These are phyloP conservation scores for Morella rubra DNA, from an alignment of 306 rosid genomes.

Conservation along the genomic window DNA sequence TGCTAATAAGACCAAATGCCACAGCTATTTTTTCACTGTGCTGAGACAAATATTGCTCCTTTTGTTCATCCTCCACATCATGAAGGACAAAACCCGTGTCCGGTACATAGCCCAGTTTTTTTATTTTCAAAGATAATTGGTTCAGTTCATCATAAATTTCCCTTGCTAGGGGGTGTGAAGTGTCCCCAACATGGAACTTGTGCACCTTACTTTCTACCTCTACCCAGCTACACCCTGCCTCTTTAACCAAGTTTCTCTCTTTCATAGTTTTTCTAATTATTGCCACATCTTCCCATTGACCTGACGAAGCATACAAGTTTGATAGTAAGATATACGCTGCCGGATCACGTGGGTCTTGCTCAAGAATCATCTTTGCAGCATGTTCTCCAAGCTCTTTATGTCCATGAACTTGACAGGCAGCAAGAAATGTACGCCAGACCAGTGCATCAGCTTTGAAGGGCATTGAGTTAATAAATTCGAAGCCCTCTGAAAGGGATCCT, in stretches of 20 bases:
- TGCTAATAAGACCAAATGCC: slow-evolving; percentile 58
- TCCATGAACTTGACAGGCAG: slow-evolving; percentile 57
- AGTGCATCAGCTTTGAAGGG: slow-evolving; percentile 56
- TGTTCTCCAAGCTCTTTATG: slow-evolving; percentile 58
- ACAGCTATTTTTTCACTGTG: slow-evolving; percentile 75
- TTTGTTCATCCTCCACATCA: slow-evolving; percentile 63
- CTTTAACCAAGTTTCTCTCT: slow-evolving; percentile 49
- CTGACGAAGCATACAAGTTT: slow-evolving; percentile 60
- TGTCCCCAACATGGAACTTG: slow-evolving; percentile 63
- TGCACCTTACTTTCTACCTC: slow-evolving; percentile 58
- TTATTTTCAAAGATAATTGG: slow-evolving; percentile 41
- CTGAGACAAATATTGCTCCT: slow-evolving; percentile 60
- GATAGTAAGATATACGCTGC: slow-evolving; percentile 58
- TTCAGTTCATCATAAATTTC: slow-evolving; percentile 56
- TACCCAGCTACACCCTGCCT: slow-evolving; percentile 66
- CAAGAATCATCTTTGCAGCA: slow-evolving; percentile 62
- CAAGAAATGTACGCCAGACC: slow-evolving; percentile 73
- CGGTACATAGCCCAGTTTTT: slow-evolving; percentile 55
- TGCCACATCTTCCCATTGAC: slow-evolving; percentile 56
- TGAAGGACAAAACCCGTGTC: slow-evolving; percentile 64
- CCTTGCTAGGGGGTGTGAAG: slow-evolving; percentile 55
- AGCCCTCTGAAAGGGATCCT: slow-evolving; percentile 58
- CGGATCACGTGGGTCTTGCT: slow-evolving; percentile 56
- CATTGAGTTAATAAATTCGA: slow-evolving; percentile 51
- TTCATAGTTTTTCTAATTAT: slow-evolving; percentile 54